A percentile compares a stretch with the other conserved stretches of the same genome.
Conservation (phyloP, 2,329 filamentous ascomycete genomes). For the Pseudocercospora macadamiae region DNA sequence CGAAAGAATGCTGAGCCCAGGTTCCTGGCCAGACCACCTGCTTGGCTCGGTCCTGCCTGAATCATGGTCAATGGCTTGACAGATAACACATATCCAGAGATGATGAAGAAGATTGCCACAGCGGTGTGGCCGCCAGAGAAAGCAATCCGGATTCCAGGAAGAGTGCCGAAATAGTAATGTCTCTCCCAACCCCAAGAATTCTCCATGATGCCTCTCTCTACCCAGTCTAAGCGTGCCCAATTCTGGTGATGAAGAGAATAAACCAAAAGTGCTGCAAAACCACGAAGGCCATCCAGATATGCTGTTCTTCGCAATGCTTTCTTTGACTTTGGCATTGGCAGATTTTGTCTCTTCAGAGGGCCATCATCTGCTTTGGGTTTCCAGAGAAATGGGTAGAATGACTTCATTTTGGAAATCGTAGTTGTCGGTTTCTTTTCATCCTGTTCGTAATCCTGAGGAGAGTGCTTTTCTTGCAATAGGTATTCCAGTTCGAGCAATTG, state of each 20-base stretch:
- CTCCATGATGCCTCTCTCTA: conserved; percentile 51
- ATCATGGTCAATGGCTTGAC: conserved; percentile 48
- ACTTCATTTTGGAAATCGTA: neutral
- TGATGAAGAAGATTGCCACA: conserved; percentile 55
- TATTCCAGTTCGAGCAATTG: conserved; percentile 7
- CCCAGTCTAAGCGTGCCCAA: conserved; percentile 55
- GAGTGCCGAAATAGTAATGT: conserved; percentile 52
- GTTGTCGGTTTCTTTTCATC: neutral
- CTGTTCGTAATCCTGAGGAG: neutral
- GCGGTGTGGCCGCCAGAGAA: conserved; percentile 65
- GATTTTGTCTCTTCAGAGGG: neutral
- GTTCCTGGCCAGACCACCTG: conserved; percentile 41
- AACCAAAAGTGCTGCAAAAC: conserved; percentile 68
- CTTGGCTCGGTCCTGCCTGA: conserved; percentile 1
- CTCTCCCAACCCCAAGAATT: conserved; percentile 56
- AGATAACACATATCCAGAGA: conserved; percentile 56
- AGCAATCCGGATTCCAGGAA: conserved; percentile 62
- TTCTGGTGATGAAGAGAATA: conserved; percentile 63
- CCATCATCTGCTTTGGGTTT: neutral
- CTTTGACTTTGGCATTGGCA: neutral
- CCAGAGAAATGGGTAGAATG: neutral
- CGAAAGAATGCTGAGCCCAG: conserved; percentile 54
- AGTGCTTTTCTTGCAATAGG: neutral
- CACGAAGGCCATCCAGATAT: conserved; percentile 66
- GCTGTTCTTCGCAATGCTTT: conserved; percentile 50